Percentiles rank a stretch among this genome's conserved stretches.
Evolutionary conservation across 768 basidiomycete genomes (phyloP).

Genomic region (Suillus cothurnatus): DNA sequence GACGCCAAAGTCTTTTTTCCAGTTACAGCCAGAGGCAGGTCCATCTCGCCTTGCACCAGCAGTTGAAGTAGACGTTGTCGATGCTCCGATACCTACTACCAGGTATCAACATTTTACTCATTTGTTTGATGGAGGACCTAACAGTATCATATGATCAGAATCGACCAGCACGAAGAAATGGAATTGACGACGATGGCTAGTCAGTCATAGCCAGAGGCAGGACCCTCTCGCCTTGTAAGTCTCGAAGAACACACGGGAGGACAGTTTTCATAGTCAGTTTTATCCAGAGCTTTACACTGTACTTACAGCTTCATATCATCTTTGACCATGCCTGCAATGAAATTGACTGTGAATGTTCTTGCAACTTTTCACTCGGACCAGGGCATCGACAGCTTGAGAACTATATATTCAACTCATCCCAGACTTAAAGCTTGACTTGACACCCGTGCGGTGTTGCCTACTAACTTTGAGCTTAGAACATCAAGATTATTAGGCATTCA

Average conservation of each 20-base stretch:
- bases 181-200: not conserved
- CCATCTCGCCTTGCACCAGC: not conserved
- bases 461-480: too few relatives aligned
- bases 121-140: not conserved
- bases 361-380: too few relatives aligned
- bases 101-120: not conserved
- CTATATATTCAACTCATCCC: not conserved
- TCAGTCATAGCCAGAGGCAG: not conserved
- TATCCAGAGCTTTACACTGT: not conserved
- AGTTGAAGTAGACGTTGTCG: not conserved
- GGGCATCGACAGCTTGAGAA: not conserved
- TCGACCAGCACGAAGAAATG: too few relatives aligned
- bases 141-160: not conserved
- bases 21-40: not conserved
- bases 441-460: too few relatives aligned
- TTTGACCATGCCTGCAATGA: not conserved
- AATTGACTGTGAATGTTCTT: too few relatives aligned
- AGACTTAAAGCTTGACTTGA: too few relatives aligned
- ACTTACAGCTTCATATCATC: not conserved
- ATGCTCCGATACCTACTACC: not conserved
- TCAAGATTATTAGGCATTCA: too few relatives aligned
- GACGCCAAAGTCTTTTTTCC: not conserved
- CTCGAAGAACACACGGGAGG: not conserved
- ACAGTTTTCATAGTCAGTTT: not conserved
- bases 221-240: not conserved